Base-by-base conservation (phyloP, 1,139 yeast genomes). In the Debaryomyces sp. region DNA sequence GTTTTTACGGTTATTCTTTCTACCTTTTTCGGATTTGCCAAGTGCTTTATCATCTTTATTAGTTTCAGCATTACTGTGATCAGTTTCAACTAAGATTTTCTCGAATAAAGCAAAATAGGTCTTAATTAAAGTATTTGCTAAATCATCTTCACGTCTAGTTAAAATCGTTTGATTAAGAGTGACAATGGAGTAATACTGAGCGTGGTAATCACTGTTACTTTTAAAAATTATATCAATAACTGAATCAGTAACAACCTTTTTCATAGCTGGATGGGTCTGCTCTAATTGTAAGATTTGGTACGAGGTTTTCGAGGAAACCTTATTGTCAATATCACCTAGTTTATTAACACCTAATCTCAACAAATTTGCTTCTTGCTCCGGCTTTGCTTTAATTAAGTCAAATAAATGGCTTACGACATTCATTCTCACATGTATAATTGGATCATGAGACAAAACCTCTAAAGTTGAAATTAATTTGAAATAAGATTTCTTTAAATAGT, bases 191-290 rank as follows among this genome's bases (percentile, higher is more conserved):
- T 92, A 94, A 68, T 95, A 94, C 52, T 89, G 84, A 6, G 96
- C 85, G 62, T 90, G 96, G 66, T 90, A 88, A 52, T 90, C 97
- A 44, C 83, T 82, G 46, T 83, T 83, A 44, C 85, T 80, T 60
- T 91, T 84, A 70, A 90, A 86, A 38, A 91, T 75, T 42, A 87
- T 79, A 64, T 94, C 98, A 44, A 89, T 81, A 33, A 94, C 87
- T 1, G 95, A 77, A 55, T 89, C 90, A 41, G 87, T 81, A 39
- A 95, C 75, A 51, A 94, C 81, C 46, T 81, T 73, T 65, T 91
- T 92, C 99, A 94, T 94, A 45, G 96, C 96, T 18, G 99, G 99
- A 67, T 94, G 99, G 3, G 85, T 88, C 66, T 90, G 96, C 66
- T 92, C 89, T 45, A 92, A 72, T 59, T 88, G 87, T 53, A 92